A percentile compares a stretch with the other conserved stretches of the same genome.
These are phyloP conservation scores for Trypanosoma theileri DNA, from an alignment of 208 protist species.

Conservation along the genomic window DNA sequence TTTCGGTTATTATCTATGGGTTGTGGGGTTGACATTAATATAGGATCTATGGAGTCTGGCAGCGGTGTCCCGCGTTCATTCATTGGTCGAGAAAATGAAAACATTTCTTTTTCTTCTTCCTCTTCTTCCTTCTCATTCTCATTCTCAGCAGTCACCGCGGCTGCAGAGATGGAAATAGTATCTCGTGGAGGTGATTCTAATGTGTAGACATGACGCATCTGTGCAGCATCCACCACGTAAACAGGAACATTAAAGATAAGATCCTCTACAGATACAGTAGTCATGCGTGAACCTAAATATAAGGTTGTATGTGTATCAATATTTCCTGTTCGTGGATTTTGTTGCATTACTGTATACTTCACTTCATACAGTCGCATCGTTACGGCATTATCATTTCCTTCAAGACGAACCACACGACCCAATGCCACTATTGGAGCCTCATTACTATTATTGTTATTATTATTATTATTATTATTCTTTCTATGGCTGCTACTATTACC, in stretches of 20 bases:
- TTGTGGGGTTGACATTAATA: too few species aligned
- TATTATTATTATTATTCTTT: background rate
- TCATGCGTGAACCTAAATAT: conserved; percentile 28
- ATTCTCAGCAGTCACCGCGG: too few species aligned
- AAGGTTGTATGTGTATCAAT: conserved; percentile 54
- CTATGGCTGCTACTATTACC: background rate
- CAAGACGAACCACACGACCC: conserved; percentile 48
- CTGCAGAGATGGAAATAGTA: background rate
- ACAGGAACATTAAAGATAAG: conserved; percentile 70
- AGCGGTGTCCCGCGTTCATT: too few species aligned
- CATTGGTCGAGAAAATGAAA: too few species aligned
- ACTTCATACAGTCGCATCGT: conserved; percentile 58
- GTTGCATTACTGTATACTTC: conserved; percentile 33
- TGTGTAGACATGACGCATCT: conserved; percentile 60
- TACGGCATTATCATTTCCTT: conserved; percentile 5
- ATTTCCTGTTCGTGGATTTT: conserved; percentile 42
- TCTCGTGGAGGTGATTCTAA: conserved; percentile 39
- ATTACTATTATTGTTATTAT: background rate
- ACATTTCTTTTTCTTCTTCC: too few species aligned
- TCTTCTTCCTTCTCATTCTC: background rate
- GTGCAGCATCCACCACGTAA: conserved; percentile 50
- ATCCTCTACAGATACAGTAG: conserved; percentile 27
- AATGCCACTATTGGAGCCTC: conserved; percentile 30
- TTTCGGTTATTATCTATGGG: too few species aligned
- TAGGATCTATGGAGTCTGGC: too few species aligned